These are phyloP conservation scores for Rosa chinensis DNA, from an alignment of 306 rosid genomes.

Conservation along the genomic window DNA sequence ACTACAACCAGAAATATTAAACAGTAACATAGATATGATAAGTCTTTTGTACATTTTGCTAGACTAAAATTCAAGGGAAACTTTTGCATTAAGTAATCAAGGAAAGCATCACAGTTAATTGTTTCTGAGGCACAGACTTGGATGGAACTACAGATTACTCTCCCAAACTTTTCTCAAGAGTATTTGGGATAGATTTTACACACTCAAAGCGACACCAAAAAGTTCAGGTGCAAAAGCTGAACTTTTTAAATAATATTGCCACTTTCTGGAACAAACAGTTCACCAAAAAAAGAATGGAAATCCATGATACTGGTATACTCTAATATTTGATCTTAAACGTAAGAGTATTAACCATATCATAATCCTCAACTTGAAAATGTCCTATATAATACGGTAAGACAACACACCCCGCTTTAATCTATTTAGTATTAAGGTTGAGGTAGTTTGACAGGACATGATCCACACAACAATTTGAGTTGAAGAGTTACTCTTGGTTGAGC, in stretches of 20 bases:
- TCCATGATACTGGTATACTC: background rate
- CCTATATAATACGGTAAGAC: background rate
- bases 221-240: background rate
- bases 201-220: background rate
- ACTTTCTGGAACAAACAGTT: background rate
- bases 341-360: background rate
- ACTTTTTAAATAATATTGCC: background rate
- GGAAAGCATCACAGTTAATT: background rate
- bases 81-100: background rate
- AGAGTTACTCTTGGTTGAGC: background rate
- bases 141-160: background rate
- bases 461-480: background rate
- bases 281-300: background rate
- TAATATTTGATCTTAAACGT: background rate
- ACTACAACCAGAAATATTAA: background rate
- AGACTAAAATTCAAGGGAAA: background rate
- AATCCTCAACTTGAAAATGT: background rate
- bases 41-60: background rate
- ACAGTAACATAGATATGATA: background rate
- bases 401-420: background rate
- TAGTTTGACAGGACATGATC: conserved; percentile 1
- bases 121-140: background rate
- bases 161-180: background rate
- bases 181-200: background rate
- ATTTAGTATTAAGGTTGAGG: background rate